phyloP scores from a whole-genome alignment of 257 asterid species.

The Scutellaria galericulata region DNA sequence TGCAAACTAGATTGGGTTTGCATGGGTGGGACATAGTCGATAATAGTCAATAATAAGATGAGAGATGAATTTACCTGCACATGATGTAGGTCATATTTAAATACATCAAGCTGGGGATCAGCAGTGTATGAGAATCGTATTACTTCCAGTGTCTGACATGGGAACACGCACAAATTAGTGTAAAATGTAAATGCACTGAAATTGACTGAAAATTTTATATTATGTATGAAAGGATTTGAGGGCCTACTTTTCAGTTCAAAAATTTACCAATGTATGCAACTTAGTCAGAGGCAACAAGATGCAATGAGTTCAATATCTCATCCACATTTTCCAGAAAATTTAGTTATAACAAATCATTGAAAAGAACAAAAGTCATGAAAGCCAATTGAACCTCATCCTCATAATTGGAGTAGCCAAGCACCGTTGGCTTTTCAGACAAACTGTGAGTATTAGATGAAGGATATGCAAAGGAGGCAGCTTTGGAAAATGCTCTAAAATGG shows the following conservation, averaged over 20 bases:
- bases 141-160: constrained; percentile 42
- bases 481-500: constrained; percentile 39
- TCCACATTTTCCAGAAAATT: constrained; percentile 11
- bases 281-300: background rate
- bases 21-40: constrained; percentile 1
- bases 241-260: too few relatives aligned
- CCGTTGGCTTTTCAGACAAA: constrained; percentile 29
- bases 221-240: background rate
- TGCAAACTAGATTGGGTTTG: constrained; percentile 19
- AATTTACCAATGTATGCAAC: background rate
- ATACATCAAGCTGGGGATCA: constrained; percentile 21
- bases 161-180: background rate
- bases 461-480: constrained; percentile 37
- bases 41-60: background rate
- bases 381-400: constrained; percentile 50
- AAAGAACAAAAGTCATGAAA: constrained; percentile 6
- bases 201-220: constrained; percentile 16
- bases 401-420: constrained; percentile 44
- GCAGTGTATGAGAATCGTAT: constrained; percentile 31
- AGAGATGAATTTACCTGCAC: constrained; percentile 43
- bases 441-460: constrained; percentile 40
- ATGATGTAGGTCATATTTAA: constrained; percentile 43
- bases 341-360: background rate
- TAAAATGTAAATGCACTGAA: background rate
- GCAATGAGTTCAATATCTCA: constrained; percentile 20